Evolutionary conservation across 345 rosid genomes (phyloP).

Genomic region (Syzygium jambos): DNA sequence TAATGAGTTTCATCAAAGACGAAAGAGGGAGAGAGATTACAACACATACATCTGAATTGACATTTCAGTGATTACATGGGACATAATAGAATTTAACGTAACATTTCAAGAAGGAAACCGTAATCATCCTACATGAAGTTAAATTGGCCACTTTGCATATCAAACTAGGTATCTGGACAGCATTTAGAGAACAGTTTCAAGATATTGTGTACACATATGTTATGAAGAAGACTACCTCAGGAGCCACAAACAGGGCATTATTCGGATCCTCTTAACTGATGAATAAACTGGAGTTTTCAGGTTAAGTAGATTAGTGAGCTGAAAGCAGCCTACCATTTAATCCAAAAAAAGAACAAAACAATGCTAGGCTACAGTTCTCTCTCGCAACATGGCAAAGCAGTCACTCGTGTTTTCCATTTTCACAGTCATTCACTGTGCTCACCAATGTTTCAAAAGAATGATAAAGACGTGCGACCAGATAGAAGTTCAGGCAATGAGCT

Average conservation of each 20-base stretch:
- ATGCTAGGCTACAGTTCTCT: not conserved
- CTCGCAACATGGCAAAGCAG: not conserved
- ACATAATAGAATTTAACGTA: not conserved
- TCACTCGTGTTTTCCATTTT: not conserved
- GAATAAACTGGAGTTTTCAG: not conserved
- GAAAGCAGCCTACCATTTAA: not conserved
- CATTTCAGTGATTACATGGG: not conserved
- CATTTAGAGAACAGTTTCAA: not conserved
- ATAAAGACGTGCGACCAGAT: not conserved
- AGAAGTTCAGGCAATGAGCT: not conserved
- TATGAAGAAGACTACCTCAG: not conserved
- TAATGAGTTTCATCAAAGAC: not conserved
- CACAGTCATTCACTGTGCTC: not conserved
- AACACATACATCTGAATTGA: not conserved
- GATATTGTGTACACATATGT: not conserved
- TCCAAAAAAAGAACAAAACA: not conserved
- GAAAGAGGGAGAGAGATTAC: not conserved
- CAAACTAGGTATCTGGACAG: not conserved
- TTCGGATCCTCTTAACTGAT: not conserved
- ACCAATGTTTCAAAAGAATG: not conserved
- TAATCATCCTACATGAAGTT: not conserved
- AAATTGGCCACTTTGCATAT: not conserved
- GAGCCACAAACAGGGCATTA: not conserved
- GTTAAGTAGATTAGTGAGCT: not conserved
- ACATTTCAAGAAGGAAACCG: not conserved